A percentile compares a stretch with the other conserved stretches of the same genome.
These are phyloP conservation scores for Suhomyces pyralidae DNA, from an alignment of 805 yeast species.

Conservation along the genomic window DNA sequence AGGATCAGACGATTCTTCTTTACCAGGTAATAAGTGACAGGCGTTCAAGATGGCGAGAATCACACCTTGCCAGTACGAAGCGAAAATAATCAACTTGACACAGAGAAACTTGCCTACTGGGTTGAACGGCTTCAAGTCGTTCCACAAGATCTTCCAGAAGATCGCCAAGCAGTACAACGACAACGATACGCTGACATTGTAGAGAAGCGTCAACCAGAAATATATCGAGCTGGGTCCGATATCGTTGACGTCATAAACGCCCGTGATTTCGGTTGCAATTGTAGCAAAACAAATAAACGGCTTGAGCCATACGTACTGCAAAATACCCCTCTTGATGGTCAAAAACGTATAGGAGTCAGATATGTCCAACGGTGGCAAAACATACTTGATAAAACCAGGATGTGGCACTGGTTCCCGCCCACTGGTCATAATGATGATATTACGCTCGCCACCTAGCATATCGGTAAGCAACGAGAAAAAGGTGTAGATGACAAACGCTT, in stretches of 20 bases:
- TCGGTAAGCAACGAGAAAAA: slow-evolving; percentile 81
- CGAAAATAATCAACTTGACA: slow-evolving; percentile 90
- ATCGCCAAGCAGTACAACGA: slow-evolving; percentile 83
- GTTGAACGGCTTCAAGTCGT: slow-evolving; percentile 70
- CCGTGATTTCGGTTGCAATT: slow-evolving; percentile 44
- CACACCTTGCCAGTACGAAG: slow-evolving; percentile 96
- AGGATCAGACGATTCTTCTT: not conserved
- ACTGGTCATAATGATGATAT: slow-evolving; percentile 66
- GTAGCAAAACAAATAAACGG: slow-evolving; percentile 70
- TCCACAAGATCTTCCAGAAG: slow-evolving; percentile 88
- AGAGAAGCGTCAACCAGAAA: slow-evolving; percentile 64
- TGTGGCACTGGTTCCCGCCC: slow-evolving; percentile 72
- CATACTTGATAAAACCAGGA: slow-evolving; percentile 52
- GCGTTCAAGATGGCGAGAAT: slow-evolving; percentile 52
- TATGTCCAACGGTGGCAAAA: slow-evolving; percentile 65
- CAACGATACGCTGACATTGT: slow-evolving; percentile 75
- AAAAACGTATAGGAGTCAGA: slow-evolving; percentile 82
- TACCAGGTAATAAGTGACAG: slow-evolving; percentile 42
- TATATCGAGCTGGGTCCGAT: slow-evolving; percentile 49
- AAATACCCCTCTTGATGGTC: slow-evolving; percentile 73
- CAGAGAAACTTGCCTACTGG: slow-evolving; percentile 93
- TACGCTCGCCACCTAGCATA: slow-evolving; percentile 89
- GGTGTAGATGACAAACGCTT: slow-evolving; percentile 93
- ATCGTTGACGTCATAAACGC: slow-evolving; percentile 50
- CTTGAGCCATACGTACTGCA: slow-evolving; percentile 94